phyloP scores from a whole-genome alignment of 202 grass and related monocot species.

The Bolboschoenoplectus hybrid region DNA sequence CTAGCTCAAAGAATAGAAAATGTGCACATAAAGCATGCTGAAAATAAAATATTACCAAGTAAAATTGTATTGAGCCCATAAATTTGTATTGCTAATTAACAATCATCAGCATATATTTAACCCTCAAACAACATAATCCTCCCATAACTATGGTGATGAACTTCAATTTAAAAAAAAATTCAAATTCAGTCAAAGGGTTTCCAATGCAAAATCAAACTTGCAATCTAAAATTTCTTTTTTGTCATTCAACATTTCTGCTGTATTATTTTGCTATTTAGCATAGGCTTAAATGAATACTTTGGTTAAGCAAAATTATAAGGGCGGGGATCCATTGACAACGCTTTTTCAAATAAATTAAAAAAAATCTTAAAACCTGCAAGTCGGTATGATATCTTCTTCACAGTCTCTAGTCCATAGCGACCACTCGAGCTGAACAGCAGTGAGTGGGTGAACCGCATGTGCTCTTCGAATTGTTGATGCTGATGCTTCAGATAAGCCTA shows the following conservation, averaged over 20 bases:
- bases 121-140: background rate
- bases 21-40: background rate
- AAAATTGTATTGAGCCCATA: background rate
- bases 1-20: background rate
- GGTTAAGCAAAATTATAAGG: background rate
- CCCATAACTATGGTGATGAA: background rate
- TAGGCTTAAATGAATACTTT: background rate
- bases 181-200: background rate
- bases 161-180: background rate
- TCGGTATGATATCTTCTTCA: conserved; percentile 76
- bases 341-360: too few relatives aligned
- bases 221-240: background rate
- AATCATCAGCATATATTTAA: background rate
- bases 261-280: background rate
- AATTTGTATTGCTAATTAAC: background rate
- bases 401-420: conserved; percentile 76
- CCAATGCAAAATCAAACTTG: background rate
- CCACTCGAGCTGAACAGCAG: conserved; percentile 73
- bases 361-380: conserved; percentile 54
- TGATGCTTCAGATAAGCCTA: conserved; percentile 78
- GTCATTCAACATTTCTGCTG: background rate
- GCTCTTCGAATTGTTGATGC: conserved; percentile 74
- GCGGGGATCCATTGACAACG: too few relatives aligned
- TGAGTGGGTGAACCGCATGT: conserved; percentile 75
- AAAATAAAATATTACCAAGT: background rate